Percentiles rank a stretch among this genome's conserved stretches.
Conservation (phyloP, 352 stramenopile genomes). For the Hyaloperonospora brassicae region DNA sequence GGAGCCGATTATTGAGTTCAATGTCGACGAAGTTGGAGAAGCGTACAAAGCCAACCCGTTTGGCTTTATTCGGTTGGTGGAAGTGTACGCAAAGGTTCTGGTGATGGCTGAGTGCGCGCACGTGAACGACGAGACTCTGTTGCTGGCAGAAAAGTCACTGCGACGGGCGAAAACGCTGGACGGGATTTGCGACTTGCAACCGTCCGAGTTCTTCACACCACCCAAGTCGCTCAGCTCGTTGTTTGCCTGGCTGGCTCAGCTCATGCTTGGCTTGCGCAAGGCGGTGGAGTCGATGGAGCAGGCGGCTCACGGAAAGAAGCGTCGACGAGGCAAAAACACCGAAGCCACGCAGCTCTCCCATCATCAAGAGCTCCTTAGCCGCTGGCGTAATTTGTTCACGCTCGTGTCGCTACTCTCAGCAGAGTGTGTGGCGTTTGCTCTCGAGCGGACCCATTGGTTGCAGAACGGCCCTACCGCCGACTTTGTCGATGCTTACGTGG, state of each 20-base stretch:
- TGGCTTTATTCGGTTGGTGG: slow-evolving; percentile 52
- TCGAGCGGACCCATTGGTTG: slow-evolving; percentile 38
- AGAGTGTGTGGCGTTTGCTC: slow-evolving; percentile 57
- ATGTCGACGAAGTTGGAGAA: slow-evolving; percentile 31
- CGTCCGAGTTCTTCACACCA: slow-evolving; percentile 54
- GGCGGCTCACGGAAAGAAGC: slow-evolving; percentile 45
- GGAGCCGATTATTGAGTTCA: slow-evolving; percentile 38
- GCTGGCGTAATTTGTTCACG: slow-evolving; percentile 70
- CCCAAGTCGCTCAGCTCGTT: slow-evolving; percentile 36
- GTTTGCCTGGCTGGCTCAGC: slow-evolving; percentile 41
- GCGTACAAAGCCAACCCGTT: slow-evolving; percentile 50
- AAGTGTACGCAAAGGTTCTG: slow-evolving; percentile 60
- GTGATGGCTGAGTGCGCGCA: slow-evolving; percentile 44
- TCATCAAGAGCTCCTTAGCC: slow-evolving; percentile 38
- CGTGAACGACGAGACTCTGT: slow-evolving; percentile 41
- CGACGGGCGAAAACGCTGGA: slow-evolving; percentile 35
- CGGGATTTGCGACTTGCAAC: slow-evolving; percentile 43
- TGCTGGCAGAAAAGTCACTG: slow-evolving; percentile 36
- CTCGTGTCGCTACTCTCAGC: slow-evolving; percentile 45
- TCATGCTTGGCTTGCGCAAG: slow-evolving; percentile 46
- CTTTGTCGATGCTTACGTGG: slow-evolving; percentile 44
- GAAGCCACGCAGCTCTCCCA: slow-evolving; percentile 22
- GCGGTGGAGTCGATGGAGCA: slow-evolving; percentile 31
- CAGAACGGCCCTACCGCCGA: slow-evolving; percentile 31
- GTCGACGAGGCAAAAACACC: slow-evolving; percentile 32